A percentile compares a stretch with the other conserved stretches of the same genome.
Conservation (phyloP, 1,284 basidiomycete species). For the Sporisorium scitamineum region DNA sequence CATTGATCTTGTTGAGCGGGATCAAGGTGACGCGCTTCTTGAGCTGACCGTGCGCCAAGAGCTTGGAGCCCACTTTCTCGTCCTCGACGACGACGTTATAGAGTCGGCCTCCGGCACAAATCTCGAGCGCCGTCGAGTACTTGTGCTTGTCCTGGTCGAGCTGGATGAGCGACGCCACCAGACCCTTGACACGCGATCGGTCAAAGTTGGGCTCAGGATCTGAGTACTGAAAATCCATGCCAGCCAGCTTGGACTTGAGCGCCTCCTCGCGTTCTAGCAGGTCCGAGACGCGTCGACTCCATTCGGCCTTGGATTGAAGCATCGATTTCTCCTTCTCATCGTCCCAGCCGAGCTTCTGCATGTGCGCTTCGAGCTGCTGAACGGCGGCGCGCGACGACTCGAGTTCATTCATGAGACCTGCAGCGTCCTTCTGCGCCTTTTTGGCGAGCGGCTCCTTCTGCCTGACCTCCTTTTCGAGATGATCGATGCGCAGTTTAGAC, state of each 20-base stretch:
- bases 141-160: constrained; percentile 77
- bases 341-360: constrained; percentile 79
- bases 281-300: constrained; percentile 75
- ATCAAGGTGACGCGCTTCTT: constrained; percentile 93
- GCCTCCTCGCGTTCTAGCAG: constrained; percentile 80
- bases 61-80: constrained; percentile 85
- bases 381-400: constrained; percentile 70
- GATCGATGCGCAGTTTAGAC: constrained; percentile 80
- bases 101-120: constrained; percentile 89
- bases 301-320: constrained; percentile 75
- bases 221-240: constrained; percentile 86
- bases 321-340: constrained; percentile 79
- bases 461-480: constrained; percentile 85
- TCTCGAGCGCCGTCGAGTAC: constrained; percentile 90
- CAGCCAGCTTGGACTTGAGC: constrained; percentile 78
- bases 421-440: constrained; percentile 84
- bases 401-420: constrained; percentile 77
- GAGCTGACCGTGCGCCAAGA: constrained; percentile 84
- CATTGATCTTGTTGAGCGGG: constrained; percentile 90
- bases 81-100: constrained; percentile 87
- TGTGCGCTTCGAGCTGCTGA: constrained; percentile 71
- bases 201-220: constrained; percentile 86
- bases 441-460: constrained; percentile 83
- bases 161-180: constrained; percentile 76
- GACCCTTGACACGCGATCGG: constrained; percentile 85